phyloP scores from a whole-genome alignment of 371 early-diverging fungal genomes.

The Mortierella sp. region DNA sequence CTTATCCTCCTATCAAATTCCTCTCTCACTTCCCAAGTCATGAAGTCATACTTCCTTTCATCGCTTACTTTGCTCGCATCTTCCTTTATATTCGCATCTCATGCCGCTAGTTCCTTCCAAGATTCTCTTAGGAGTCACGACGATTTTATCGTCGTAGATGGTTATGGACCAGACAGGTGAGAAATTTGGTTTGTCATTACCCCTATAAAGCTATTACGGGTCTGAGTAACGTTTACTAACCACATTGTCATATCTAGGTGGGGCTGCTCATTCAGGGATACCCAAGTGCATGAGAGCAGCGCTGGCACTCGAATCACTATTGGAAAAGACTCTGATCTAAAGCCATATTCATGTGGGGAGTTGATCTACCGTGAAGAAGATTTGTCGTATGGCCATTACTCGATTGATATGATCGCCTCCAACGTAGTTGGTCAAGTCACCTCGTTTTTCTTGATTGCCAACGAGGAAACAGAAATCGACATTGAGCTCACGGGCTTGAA shows the following conservation, averaged over 20 bases:
- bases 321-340: slow-evolving; percentile 42
- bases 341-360: slow-evolving; percentile 51
- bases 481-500: slow-evolving; percentile 49
- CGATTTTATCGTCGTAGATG: slow-evolving; percentile 39
- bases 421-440: slow-evolving; percentile 51
- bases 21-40: not conserved
- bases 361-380: slow-evolving; percentile 33
- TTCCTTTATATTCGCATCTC: slow-evolving; percentile 7
- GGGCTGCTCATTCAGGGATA: slow-evolving; percentile 41
- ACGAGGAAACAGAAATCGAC: slow-evolving; percentile 48
- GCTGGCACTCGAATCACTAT: slow-evolving; percentile 38
- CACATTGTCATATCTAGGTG: slow-evolving; percentile 11
- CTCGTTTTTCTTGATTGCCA: slow-evolving; percentile 50
- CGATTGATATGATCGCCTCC: slow-evolving; percentile 52
- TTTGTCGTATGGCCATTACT: slow-evolving; percentile 36
- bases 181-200: not conserved
- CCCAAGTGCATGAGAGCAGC: slow-evolving; percentile 28
- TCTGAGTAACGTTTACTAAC: no score
- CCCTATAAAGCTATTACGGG: no score
- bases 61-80: slow-evolving; percentile 13
- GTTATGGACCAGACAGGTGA: slow-evolving; percentile 42
- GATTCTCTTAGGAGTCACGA: slow-evolving; percentile 27
- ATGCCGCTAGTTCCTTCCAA: slow-evolving; percentile 7
- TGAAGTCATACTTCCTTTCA: slow-evolving; percentile 8
- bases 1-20: no score